A percentile compares a stretch with the other conserved stretches of the same genome.
phyloP scores from a whole-genome alignment of 768 basidiomycete genomes.

The Kwoniella europaea region DNA sequence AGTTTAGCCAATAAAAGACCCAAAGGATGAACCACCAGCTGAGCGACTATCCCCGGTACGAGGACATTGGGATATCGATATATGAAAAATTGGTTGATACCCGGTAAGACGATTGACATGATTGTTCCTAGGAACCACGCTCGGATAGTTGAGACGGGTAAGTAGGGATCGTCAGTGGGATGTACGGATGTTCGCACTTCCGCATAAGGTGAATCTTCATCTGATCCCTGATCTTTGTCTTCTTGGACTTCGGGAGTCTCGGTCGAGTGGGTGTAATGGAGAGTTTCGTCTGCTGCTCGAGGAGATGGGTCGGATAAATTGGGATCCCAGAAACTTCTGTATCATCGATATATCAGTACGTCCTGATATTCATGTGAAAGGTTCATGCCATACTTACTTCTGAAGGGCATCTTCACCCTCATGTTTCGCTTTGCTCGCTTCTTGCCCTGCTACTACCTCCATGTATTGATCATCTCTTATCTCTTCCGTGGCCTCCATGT shows the following conservation, averaged over 20 bases:
- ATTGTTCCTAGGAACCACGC: conserved; percentile 36
- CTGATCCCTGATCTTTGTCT: neutral
- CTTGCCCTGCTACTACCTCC: too few relatives aligned
- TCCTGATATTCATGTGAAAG: too few relatives aligned
- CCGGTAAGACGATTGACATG: conserved; percentile 62
- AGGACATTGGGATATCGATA: conserved; percentile 63
- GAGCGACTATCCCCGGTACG: conserved; percentile 73
- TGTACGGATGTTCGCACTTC: conserved; percentile 73
- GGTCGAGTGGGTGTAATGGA: neutral
- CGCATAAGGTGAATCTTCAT: conserved; percentile 74
- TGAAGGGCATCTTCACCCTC: neutral
- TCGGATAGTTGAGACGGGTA: conserved; percentile 40
- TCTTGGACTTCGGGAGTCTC: neutral
- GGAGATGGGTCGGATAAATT: conserved; percentile 10
- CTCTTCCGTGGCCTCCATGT: too few relatives aligned
- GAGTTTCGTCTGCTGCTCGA: neutral
- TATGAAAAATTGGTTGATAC: conserved; percentile 66
- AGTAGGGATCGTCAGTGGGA: conserved; percentile 34
- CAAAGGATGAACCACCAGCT: conserved; percentile 73
- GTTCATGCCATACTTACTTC: neutral
- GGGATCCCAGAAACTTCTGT: conserved; percentile 22
- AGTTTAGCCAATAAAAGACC: conserved; percentile 63
- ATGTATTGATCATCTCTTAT: too few relatives aligned
- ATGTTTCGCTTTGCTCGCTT: too few relatives aligned
- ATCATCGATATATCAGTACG: neutral